Evolutionary conservation across 768 basidiomycete genomes (phyloP).

Genomic region (Boletus rubescentipes): DNA sequence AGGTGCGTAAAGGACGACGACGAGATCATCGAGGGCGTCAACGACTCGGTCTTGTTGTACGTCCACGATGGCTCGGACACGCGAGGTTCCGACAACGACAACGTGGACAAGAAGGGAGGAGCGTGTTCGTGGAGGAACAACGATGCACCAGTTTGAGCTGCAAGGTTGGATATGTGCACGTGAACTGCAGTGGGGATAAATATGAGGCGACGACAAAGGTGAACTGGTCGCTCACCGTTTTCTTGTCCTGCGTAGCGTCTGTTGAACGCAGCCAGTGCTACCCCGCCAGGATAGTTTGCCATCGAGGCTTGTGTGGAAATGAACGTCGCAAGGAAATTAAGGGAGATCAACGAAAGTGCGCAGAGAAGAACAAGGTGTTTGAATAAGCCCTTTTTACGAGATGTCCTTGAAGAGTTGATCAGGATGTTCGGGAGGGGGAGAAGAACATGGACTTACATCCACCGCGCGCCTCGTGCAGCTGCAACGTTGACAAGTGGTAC

Average conservation of each 20-base stretch:
- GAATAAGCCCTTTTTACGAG: constrained; percentile 48
- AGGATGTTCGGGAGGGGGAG: background rate
- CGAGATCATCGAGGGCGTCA: constrained; percentile 45
- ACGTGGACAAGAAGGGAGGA: constrained; percentile 41
- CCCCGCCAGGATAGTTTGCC: constrained; percentile 88
- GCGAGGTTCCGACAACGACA: constrained; percentile 11
- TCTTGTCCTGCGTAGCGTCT: constrained; percentile 37
- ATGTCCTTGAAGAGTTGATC: constrained; percentile 37
- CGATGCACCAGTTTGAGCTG: constrained; percentile 87
- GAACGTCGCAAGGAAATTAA: constrained; percentile 54
- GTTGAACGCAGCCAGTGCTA: constrained; percentile 66
- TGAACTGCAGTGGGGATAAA: constrained; percentile 42
- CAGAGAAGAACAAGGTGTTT: constrained; percentile 46
- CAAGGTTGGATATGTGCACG: constrained; percentile 81
- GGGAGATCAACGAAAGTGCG: constrained; percentile 45
- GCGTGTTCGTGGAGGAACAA: constrained; percentile 77
- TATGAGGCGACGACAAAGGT: background rate
- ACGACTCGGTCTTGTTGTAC: constrained; percentile 82
- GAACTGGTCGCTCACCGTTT: constrained; percentile 27
- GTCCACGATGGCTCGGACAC: constrained; percentile 42
- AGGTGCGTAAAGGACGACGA: constrained; percentile 56
- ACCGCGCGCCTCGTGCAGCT: constrained; percentile 63
- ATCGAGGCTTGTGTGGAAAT: constrained; percentile 59
- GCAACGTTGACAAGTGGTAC: constrained; percentile 80
- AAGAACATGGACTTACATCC: constrained; percentile 51